Percentiles rank a stretch among this genome's conserved stretches.
phyloP scores from a whole-genome alignment of 2,329 filamentous ascomycete genomes.

The Tolypocladium amazonense region DNA sequence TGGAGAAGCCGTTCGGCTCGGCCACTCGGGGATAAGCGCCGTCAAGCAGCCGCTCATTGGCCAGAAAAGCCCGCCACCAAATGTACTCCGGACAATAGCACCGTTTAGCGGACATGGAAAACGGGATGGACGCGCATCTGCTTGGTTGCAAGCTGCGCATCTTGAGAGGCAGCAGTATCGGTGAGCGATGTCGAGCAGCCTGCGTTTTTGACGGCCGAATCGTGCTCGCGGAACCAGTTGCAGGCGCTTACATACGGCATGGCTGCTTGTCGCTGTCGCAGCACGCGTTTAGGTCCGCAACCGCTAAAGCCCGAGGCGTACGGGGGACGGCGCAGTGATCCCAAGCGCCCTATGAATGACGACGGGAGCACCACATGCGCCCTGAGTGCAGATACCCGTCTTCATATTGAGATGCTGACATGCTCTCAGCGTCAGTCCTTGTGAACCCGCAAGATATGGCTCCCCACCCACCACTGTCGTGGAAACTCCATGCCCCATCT shows the following conservation, averaged over 20 bases:
- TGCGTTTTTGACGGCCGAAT: neutral
- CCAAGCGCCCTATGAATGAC: neutral
- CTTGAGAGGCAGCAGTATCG: neutral
- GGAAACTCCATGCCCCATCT: neutral
- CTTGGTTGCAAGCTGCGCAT: neutral
- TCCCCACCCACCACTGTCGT: neutral
- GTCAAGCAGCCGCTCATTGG: constrained; percentile 19
- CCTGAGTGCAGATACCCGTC: neutral
- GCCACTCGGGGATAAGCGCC: constrained; percentile 23
- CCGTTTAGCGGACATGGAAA: neutral
- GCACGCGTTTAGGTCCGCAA: neutral
- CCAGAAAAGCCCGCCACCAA: constrained; percentile 5
- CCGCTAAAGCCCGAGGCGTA: neutral
- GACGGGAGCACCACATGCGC: neutral
- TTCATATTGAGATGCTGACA: neutral
- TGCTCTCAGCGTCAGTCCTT: neutral
- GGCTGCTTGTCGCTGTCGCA: neutral
- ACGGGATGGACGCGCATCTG: neutral
- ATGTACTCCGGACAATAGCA: no score
- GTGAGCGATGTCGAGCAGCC: neutral
- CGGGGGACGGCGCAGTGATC: neutral
- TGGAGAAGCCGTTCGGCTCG: constrained; percentile 18
- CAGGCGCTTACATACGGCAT: neutral
- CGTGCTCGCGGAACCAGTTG: neutral
- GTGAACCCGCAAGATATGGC: neutral